Conservation (phyloP, 768 basidiomycete genomes). For the Xerocomellus intermedius region DNA sequence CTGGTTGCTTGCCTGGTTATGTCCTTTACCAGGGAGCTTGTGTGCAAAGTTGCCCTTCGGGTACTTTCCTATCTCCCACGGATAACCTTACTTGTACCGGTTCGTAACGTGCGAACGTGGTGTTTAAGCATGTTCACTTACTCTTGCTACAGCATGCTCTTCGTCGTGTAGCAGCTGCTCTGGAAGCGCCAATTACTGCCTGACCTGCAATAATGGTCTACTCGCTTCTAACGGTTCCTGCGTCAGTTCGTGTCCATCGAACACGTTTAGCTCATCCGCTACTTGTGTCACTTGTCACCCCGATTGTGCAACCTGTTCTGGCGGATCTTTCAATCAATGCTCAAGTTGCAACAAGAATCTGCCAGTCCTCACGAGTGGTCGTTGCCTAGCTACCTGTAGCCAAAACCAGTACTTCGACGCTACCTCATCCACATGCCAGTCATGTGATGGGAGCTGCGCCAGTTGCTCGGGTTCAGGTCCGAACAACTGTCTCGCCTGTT, state of each 20-base stretch:
- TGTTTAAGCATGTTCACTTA: constrained; percentile 3
- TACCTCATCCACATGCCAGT: constrained; percentile 58
- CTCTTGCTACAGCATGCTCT: constrained; percentile 52
- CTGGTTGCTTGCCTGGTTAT: constrained; percentile 74
- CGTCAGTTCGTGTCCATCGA: constrained; percentile 69
- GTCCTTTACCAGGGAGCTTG: constrained; percentile 72
- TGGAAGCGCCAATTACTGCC: constrained; percentile 66
- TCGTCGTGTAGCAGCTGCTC: constrained; percentile 72
- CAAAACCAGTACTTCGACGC: constrained; percentile 71
- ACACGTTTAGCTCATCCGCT: constrained; percentile 62
- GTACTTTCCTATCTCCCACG: constrained; percentile 66
- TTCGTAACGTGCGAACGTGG: constrained; percentile 36
- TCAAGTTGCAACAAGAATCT: constrained; percentile 62
- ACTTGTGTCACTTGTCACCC: constrained; percentile 78
- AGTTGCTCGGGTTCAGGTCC: constrained; percentile 73
- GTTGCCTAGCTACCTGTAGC: constrained; percentile 77
- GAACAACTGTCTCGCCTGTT: constrained; percentile 71
- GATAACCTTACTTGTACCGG: constrained; percentile 75
- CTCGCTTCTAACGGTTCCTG: constrained; percentile 75
- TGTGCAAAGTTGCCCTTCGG: constrained; percentile 66
- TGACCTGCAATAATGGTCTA: constrained; percentile 65
- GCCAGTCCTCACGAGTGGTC: constrained; percentile 71
- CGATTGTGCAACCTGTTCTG: constrained; percentile 82
- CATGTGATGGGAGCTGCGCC: constrained; percentile 75
- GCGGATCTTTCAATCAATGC: constrained; percentile 78